A percentile compares a stretch with the other conserved stretches of the same genome.
Evolutionary conservation across 768 basidiomycete genomes (phyloP).

Genomic region (Phaeotremella fagi): DNA sequence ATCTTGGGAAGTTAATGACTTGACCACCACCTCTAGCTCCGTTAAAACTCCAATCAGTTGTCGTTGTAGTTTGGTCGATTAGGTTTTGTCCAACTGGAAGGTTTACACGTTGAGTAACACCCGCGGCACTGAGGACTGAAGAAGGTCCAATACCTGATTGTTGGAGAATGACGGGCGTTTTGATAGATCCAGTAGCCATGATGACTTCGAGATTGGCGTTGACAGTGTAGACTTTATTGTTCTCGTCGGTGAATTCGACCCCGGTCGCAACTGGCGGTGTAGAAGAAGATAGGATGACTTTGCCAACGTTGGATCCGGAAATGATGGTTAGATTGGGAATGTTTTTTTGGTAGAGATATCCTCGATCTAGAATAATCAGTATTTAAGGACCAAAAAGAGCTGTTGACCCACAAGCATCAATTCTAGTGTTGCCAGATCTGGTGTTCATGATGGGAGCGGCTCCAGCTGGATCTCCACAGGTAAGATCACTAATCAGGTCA

Average conservation of each 20-base stretch:
- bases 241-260: constrained; percentile 32
- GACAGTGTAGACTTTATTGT: constrained; percentile 24
- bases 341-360: constrained; percentile 29
- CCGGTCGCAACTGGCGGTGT: constrained; percentile 31
- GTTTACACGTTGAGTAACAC: constrained; percentile 29
- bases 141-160: constrained; percentile 39
- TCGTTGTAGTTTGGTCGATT: constrained; percentile 41
- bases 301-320: constrained; percentile 30
- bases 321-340: constrained; percentile 36
- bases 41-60: constrained; percentile 19
- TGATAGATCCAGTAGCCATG: constrained; percentile 39
- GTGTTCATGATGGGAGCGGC: constrained; percentile 36
- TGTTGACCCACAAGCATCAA: constrained; percentile 32
- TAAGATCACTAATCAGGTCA: constrained; percentile 17
- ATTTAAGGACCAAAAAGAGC: background rate
- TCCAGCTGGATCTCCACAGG: constrained; percentile 36
- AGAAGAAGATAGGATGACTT: constrained; percentile 23
- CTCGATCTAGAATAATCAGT: constrained; percentile 23
- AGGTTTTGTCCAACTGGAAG: constrained; percentile 40
- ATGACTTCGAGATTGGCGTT: constrained; percentile 40
- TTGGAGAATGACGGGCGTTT: constrained; percentile 38
- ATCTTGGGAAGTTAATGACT: constrained; percentile 25
- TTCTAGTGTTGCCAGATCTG: constrained; percentile 24
- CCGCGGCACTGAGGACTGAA: constrained; percentile 23
- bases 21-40: constrained; percentile 21